Evolutionary conservation across 1,284 basidiomycete species (phyloP), one percentile per base, ranked within the genome.

Genomic region (Puccinia horiana): DNA sequence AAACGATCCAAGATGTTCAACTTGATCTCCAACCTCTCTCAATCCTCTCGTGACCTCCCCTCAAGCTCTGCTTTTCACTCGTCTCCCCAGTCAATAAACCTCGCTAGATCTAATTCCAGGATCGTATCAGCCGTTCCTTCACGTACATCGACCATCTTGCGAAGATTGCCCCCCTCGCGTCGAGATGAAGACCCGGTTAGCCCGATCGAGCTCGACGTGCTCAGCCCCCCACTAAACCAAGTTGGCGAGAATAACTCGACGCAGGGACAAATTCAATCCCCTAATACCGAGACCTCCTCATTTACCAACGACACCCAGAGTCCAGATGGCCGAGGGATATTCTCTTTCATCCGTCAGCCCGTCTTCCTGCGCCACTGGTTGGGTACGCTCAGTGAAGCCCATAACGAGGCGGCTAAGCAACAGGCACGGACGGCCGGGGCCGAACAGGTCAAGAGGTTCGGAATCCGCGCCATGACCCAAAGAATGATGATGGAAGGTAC

Each of bases 391-490:
- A 56, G 40, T 32, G 49, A 47, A 12, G 77, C 77, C 4, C 77
- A 80, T 29, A 80, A 80, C 54, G 77, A 65, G 32, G 77, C 77
- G 0, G 77, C 77, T 26, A 80, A 80, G 69, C 26, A 72, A 58
- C 77, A 80, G 54, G 77, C 77, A 35, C 63, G 49, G 26, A 56
- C 29, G 29, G 76, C 76, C 29, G 40, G 67, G 4, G 67, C 61
- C 9, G 76, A 78, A 23, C 63, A 69, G 29, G 65, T 70, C 26
- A 78, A 78, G 49, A 35, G 63, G 3, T 78, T 63, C 44, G 76
- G 76, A 0, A 40, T 78, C 29, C 42, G 61, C 47, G 76, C 76
- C 2, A 78, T 78, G 76, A 69, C 76, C 14, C 40, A 78, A n/a
- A 23, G 58, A 52, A 63, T 78, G 29, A 78, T 69, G 29, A 69